Percentiles rank a stretch among this genome's conserved stretches.
phyloP scores from a whole-genome alignment of 2,329 filamentous ascomycete genomes.

The Neonectria hederae region DNA sequence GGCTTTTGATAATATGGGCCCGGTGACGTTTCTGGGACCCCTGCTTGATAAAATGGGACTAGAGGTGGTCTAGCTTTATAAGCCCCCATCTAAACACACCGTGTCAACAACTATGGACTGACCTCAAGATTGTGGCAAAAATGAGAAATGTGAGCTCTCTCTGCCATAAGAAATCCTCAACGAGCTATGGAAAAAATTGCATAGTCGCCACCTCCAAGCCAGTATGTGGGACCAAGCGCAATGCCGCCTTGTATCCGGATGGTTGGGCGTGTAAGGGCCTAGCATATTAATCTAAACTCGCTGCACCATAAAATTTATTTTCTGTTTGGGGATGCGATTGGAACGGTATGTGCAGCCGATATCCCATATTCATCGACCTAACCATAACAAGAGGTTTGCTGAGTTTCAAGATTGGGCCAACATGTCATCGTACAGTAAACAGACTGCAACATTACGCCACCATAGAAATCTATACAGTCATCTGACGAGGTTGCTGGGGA shows the following conservation, averaged over 20 bases:
- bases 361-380: too few species aligned
- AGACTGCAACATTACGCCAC: too few species aligned
- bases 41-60: constrained; percentile 10
- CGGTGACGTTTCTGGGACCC: constrained; percentile 13
- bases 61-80: constrained; percentile 1
- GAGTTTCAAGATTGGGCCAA: too few species aligned
- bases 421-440: too few species aligned
- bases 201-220: not conserved
- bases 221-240: not conserved
- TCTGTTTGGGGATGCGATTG: too few species aligned
- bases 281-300: too few species aligned
- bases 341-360: too few species aligned
- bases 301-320: too few species aligned
- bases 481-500: too few species aligned
- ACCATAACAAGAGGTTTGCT: too few species aligned
- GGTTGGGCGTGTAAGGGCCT: not conserved
- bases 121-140: not conserved
- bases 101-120: not conserved
- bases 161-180: not conserved
- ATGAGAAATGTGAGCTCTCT: not conserved
- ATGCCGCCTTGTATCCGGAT: not conserved
- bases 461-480: too few species aligned
- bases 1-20: constrained; percentile 20
- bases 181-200: not conserved
- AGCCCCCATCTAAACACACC: too few species aligned